A percentile compares a stretch with the other conserved stretches of the same genome.
phyloP scores from a whole-genome alignment of 2,329 filamentous ascomycete genomes.

The Colletotrichum chrysophilum region DNA sequence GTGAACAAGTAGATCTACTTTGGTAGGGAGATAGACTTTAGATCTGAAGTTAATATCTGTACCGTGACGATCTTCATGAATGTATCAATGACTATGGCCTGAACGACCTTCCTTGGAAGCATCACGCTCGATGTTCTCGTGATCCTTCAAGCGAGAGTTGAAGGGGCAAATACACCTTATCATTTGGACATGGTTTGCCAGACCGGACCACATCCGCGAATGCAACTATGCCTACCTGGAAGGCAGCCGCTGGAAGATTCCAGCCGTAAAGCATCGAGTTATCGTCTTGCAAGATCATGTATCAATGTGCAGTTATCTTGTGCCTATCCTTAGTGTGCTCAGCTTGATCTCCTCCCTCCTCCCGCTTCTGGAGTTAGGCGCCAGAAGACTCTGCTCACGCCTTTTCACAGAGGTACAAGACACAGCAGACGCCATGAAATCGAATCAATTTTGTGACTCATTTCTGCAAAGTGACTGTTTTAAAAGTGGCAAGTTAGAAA shows the following conservation, averaged over 20 bases:
- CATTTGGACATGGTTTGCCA: no score
- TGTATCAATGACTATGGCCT: no score
- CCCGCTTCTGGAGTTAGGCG: not conserved
- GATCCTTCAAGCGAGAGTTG: no score
- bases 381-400: not conserved
- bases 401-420: not conserved
- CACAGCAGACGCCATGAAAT: rapidly evolving
- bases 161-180: no score
- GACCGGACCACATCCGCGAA: not conserved
- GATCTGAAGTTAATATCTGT: no score
- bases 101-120: no score
- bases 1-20: no score
- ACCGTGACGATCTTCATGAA: no score
- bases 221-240: not conserved
- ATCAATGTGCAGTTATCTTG: not conserved
- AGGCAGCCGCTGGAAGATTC: rapidly evolving
- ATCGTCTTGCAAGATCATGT: not conserved
- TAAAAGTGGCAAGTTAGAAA: not conserved
- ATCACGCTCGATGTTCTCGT: no score
- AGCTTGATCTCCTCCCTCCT: not conserved
- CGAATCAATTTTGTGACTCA: not conserved
- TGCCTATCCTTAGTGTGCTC: not conserved
- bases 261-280: not conserved
- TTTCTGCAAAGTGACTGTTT: not conserved
- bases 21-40: no score